Base-by-base conservation (phyloP, 768 basidiomycete species). In the Neoboletus magnificus region DNA sequence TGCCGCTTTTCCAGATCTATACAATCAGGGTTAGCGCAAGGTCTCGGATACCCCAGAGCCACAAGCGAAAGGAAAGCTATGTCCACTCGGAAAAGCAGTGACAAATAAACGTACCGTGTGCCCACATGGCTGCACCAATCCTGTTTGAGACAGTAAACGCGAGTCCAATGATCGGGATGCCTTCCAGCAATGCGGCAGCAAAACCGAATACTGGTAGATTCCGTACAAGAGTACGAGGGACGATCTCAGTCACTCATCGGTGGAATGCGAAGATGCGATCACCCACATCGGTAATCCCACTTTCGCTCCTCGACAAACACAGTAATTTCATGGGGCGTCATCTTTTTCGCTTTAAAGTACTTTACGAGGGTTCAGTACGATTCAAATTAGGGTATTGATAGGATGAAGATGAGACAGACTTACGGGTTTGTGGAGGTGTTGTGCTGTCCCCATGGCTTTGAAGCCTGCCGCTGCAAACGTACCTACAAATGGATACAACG, bases 41-140 rank as follows among this genome's bases (percentile, higher is more conserved):
- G 13, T 36, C 4, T 27, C 15, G 18, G 33, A 29, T 9, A 27
- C 2, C 15, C 16, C 15, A n/a, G 6, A 3, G 10, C 5, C 2
- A 27, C 33, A 32, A 10, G 5, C 4, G 30, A 6, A 25, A 16
- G 8, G 20, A 16, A 39, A 8, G 2, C 5, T 8, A 23, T 25
- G 6, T 15, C 22, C 7, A 3, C 22, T 9, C 32, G 23, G 11
- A 39, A 1, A 20, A 52, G 8, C 4, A 20, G 25, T 5, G 30
- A 29, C 1, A 39, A 18, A 39, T 16, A n/a, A 22, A 63, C 76
- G 16, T 53, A 89, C 87, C 89, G 59, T 86, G 84, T 5, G 90
- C 89, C 88, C 93, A 97, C 94, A 97, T 96, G 1, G 93, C 93
- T 3, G 91, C 94, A 7, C 93, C 93, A 25, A 96, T 82, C 7